These are phyloP conservation scores for Fagopyrum homotropicum DNA, from an alignment of 148 eudicot species.

Conservation along the genomic window DNA sequence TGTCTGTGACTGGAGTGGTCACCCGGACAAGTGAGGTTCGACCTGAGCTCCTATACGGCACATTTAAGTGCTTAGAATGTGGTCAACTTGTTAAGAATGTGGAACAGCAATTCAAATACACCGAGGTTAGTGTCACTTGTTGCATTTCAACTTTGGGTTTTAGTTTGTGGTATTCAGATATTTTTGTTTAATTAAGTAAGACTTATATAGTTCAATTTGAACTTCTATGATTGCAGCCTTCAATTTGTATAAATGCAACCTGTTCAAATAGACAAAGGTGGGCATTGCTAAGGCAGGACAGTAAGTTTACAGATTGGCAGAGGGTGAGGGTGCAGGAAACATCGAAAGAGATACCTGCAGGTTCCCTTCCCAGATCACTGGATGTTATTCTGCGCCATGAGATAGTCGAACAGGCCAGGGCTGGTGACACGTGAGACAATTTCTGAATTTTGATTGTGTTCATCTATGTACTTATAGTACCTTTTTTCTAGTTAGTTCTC, in stretches of 20 bases:
- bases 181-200: not conserved
- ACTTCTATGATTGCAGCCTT: constrained; percentile 46
- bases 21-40: constrained; percentile 98
- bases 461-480: not conserved
- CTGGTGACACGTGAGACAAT: constrained; percentile 84
- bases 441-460: constrained; percentile 4
- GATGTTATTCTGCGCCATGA: constrained; percentile 95
- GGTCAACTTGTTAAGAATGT: constrained; percentile 69
- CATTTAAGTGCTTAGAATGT: constrained; percentile 90
- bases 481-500: not conserved
- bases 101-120: constrained; percentile 92
- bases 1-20: constrained; percentile 87
- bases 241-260: constrained; percentile 76
- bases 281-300: constrained; percentile 85
- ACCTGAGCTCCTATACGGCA: constrained; percentile 90
- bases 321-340: constrained; percentile 96
- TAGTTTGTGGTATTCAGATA: not conserved
- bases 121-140: constrained; percentile 53
- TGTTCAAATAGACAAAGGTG: constrained; percentile 73
- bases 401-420: constrained; percentile 97
- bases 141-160: not conserved
- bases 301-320: constrained; percentile 98
- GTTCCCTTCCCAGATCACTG: constrained; percentile 90
- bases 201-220: not conserved
- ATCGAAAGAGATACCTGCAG: constrained; percentile 95